Base-by-base conservation (phyloP, 1,139 yeast species). In the Candida anutae region DNA sequence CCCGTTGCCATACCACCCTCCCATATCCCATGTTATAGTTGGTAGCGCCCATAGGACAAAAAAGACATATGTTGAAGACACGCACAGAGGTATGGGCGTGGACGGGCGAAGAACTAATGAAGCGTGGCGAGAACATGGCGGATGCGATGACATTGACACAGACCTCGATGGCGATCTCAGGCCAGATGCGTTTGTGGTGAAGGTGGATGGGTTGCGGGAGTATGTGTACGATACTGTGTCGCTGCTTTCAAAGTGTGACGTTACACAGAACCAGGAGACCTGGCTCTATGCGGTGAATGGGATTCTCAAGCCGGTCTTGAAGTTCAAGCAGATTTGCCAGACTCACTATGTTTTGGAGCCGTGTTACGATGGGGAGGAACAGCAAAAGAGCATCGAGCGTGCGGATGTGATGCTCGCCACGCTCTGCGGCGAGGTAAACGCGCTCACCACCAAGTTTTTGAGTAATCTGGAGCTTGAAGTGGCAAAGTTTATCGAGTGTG, bases 1-100 rank as follows among this genome's bases (percentile, higher is more conserved):
- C 57, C 13, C 66, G 80, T 34, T 53, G 76, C 29, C 97, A 87
- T 48, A 67, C 96, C 36, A 42, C 45, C 16, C 48, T 87, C 23
- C 88, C 88, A 2, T 85, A 79, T 40, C 90, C 95, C 4, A 53
- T 70, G 5, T 53, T 37, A 34, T 41, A 38, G 28, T n/a, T n/a
- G n/a, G n/a, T n/a, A n/a, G n/a, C n/a, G n/a, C n/a, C n/a, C n/a
- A n/a, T n/a, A n/a, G n/a, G n/a, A n/a, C n/a, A n/a, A n/a, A n/a
- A n/a, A n/a, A n/a, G n/a, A n/a, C n/a, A n/a, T n/a, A n/a, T n/a
- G n/a, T n/a, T n/a, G n/a, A n/a, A n/a, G n/a, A n/a, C n/a, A n/a
- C n/a, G n/a, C n/a, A n/a, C n/a, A n/a, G n/a, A n/a, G n/a, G n/a
- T n/a, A n/a, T n/a, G n/a, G n/a, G n/a, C n/a, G n/a, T n/a, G n/a